A percentile compares a stretch with the other conserved stretches of the same genome.
Evolutionary conservation across 2,329 filamentous ascomycete genomes (phyloP).

Genomic region (Xylaria sp.): DNA sequence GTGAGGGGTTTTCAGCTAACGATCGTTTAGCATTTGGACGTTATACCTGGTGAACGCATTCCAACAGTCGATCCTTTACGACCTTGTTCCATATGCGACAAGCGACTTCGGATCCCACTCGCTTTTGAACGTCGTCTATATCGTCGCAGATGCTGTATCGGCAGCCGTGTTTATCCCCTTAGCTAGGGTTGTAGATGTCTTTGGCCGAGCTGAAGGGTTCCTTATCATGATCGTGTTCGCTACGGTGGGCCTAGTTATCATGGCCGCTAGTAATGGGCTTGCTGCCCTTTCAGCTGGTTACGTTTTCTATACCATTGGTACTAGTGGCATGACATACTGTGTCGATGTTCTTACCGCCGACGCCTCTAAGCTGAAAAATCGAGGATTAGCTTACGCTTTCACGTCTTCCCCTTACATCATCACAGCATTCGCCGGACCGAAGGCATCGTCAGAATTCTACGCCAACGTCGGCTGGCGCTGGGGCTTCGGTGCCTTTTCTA

Average conservation of each 20-base stretch:
- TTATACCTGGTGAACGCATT: constrained; percentile 57
- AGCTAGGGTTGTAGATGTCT: constrained; percentile 69
- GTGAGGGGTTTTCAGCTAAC: constrained; percentile 12
- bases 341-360: constrained; percentile 72
- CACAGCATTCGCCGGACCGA: constrained; percentile 68
- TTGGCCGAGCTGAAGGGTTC: constrained; percentile 67
- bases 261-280: constrained; percentile 61
- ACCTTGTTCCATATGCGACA: constrained; percentile 53
- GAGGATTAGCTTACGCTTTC: constrained; percentile 65
- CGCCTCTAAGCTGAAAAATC: constrained; percentile 68
- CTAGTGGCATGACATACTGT: constrained; percentile 66
- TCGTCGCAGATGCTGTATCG: constrained; percentile 59
- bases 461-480: constrained; percentile 66
- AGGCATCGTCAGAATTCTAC: constrained; percentile 61
- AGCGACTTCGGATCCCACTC: constrained; percentile 59
- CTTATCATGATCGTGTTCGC: constrained; percentile 59
- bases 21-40: constrained; percentile 53
- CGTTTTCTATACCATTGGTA: constrained; percentile 66
- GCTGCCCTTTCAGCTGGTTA: constrained; percentile 58
- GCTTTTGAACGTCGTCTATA: constrained; percentile 58
- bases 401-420: constrained; percentile 70
- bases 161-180: constrained; percentile 67
- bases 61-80: constrained; percentile 51
- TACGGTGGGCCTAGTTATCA: constrained; percentile 62
- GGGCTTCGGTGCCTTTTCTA: constrained; percentile 71